These are phyloP conservation scores for Suhomyces sp. DNA, from an alignment of 805 yeast species.

Conservation along the genomic window DNA sequence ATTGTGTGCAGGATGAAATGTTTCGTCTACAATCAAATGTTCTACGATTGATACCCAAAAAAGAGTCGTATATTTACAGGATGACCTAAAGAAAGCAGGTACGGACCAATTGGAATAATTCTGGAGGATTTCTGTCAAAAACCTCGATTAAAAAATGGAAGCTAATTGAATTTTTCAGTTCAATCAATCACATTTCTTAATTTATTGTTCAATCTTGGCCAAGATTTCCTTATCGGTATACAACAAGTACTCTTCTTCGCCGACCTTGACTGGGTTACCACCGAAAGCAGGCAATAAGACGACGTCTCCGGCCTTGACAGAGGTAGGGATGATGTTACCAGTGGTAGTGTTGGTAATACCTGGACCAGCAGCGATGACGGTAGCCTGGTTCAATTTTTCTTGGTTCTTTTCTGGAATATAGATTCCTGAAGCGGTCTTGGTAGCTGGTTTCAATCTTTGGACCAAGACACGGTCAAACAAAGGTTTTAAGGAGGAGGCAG, in stretches of 20 bases:
- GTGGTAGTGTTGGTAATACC: slow-evolving; percentile 70
- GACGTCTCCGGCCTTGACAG: slow-evolving; percentile 86
- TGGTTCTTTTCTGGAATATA: slow-evolving; percentile 95
- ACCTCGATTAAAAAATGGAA: too few species aligned
- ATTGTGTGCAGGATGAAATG: too few species aligned
- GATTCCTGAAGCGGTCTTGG: slow-evolving; percentile 89
- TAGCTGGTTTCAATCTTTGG: slow-evolving; percentile 88
- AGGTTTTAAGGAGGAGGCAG: slow-evolving; percentile 86
- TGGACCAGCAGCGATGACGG: slow-evolving; percentile 93
- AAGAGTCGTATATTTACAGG: slow-evolving; percentile 6
- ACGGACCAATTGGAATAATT: too few species aligned
- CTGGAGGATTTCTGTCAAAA: too few species aligned
- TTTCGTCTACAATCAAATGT: too few species aligned
- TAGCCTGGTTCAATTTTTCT: slow-evolving; percentile 89
- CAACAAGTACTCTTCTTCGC: slow-evolving; percentile 76
- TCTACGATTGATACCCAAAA: too few species aligned
- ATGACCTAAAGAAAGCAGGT: too few species aligned
- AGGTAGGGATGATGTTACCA: slow-evolving; percentile 70
- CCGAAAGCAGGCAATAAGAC: slow-evolving; percentile 95
- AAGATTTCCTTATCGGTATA: slow-evolving; percentile 94
- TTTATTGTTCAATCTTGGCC: slow-evolving; percentile 68
- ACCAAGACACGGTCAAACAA: slow-evolving; percentile 94
- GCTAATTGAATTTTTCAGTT: too few species aligned
- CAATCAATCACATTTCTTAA: too few species aligned
- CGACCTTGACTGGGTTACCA: slow-evolving; percentile 85